Conservation (phyloP, 139 green algal species). For the Coccomyxa sp. region DNA sequence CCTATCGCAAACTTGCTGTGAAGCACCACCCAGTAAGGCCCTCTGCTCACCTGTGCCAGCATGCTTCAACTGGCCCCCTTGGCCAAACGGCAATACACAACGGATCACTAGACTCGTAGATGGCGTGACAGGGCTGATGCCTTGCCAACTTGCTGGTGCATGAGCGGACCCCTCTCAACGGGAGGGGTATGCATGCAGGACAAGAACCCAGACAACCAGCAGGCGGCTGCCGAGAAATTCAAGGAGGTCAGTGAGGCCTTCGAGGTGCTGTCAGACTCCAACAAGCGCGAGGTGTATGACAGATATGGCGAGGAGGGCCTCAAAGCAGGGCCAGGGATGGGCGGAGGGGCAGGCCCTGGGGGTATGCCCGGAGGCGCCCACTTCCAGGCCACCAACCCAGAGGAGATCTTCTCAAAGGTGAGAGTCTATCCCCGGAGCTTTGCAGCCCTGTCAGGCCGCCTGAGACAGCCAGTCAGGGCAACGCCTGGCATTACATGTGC, state of each 20-base stretch:
- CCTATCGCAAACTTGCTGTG: conserved; percentile 37
- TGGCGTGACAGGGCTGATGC: not conserved
- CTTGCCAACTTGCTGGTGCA: conserved; percentile 3
- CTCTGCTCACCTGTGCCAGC: not conserved
- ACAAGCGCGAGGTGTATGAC: conserved; percentile 83
- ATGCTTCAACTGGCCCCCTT: too few species aligned
- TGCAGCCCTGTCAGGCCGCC: too few species aligned
- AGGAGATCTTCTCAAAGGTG: conserved; percentile 80
- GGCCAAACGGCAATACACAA: not conserved
- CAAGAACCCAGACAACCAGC: conserved; percentile 32
- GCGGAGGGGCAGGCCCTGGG: not conserved
- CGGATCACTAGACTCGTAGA: not conserved
- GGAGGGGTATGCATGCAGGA: too few species aligned
- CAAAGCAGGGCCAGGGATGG: conserved; percentile 54
- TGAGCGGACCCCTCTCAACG: conserved; percentile 6
- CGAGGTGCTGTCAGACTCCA: conserved; percentile 62
- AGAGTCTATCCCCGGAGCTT: too few species aligned
- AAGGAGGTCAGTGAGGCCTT: conserved; percentile 87
- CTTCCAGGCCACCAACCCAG: conserved; percentile 52
- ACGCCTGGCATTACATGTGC: too few species aligned
- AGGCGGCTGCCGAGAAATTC: conserved; percentile 46
- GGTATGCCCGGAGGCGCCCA: conserved; percentile 24
- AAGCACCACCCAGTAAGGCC: conserved; percentile 27
- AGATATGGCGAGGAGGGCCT: conserved; percentile 82
- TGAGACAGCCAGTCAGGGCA: too few species aligned